A percentile compares a stretch with the other conserved stretches of the same genome.
Evolutionary conservation across 495 filamentous ascomycete genomes (phyloP).

Genomic region (Aspergillus steynii): DNA sequence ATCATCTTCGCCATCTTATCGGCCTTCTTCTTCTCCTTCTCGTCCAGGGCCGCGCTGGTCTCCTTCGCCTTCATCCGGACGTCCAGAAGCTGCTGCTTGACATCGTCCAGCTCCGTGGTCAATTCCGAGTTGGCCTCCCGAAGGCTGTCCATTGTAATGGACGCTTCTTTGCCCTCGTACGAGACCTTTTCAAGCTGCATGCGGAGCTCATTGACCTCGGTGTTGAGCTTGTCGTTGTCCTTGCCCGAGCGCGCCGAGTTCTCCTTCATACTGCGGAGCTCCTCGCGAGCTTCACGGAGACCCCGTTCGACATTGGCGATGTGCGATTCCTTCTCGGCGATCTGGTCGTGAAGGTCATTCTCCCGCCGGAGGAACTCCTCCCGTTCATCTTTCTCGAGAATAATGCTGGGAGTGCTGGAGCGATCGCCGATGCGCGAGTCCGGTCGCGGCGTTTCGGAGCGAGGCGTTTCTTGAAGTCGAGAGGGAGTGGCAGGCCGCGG

Average conservation of each 20-base stretch:
- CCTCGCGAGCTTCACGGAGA: constrained; percentile 77
- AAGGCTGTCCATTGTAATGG: constrained; percentile 95
- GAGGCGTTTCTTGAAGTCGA: constrained; percentile 57
- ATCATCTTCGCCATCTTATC: constrained; percentile 99
- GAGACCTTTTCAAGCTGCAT: constrained; percentile 95
- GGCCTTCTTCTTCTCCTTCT: constrained; percentile 97
- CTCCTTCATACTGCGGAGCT: constrained; percentile 78
- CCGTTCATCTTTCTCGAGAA: constrained; percentile 92
- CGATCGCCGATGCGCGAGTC: constrained; percentile 86
- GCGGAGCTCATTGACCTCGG: constrained; percentile 84
- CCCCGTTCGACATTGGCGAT: constrained; percentile 74
- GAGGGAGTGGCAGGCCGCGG: constrained; percentile 81
- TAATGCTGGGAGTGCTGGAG: constrained; percentile 81
- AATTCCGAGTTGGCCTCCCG: constrained; percentile 95
- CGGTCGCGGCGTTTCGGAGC: constrained; percentile 64
- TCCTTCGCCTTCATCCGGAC: constrained; percentile 95
- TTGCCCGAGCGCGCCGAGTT: constrained; percentile 76
- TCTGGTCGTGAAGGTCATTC: constrained; percentile 94
- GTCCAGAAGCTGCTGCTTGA: constrained; percentile 95
- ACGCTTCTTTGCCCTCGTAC: constrained; percentile 94
- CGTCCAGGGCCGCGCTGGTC: constrained; percentile 80
- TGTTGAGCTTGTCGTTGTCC: constrained; percentile 80
- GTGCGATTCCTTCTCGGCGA: constrained; percentile 87
- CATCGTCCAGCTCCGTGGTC: constrained; percentile 85
- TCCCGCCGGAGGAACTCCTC: constrained; percentile 95